phyloP scores from a whole-genome alignment of 2,329 filamentous ascomycete genomes.

The Alternaria viburni region DNA sequence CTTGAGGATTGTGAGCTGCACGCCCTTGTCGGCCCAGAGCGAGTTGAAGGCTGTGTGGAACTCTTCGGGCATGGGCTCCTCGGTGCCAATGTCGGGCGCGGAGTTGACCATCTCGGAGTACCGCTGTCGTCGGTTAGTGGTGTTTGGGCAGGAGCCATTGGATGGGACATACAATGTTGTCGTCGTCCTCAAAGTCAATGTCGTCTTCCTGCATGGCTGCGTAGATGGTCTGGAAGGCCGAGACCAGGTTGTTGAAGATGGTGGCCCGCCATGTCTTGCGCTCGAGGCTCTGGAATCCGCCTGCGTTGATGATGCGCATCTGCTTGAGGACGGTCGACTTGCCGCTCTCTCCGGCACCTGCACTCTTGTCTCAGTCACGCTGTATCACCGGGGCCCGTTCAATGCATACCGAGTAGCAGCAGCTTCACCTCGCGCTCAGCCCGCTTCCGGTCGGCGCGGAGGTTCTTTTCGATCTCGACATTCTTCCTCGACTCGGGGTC shows the following conservation, averaged over 20 bases:
- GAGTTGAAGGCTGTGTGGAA: conserved; percentile 82
- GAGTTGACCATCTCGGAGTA: conserved; percentile 78
- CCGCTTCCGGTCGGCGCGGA: conserved; percentile 87
- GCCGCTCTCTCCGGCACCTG: conserved; percentile 92
- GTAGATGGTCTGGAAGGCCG: conserved; percentile 87
- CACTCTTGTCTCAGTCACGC: conserved; percentile 32
- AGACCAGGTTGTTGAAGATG: conserved; percentile 92
- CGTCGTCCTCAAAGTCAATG: conserved; percentile 77
- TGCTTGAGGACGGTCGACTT: conserved; percentile 98
- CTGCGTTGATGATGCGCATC: conserved; percentile 96
- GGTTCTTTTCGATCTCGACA: conserved; percentile 81
- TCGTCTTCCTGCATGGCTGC: conserved; percentile 88
- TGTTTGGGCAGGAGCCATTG: not conserved
- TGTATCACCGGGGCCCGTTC: not conserved
- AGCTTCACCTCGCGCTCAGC: conserved; percentile 91
- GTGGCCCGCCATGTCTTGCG: conserved; percentile 93
- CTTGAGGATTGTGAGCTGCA: conserved; percentile 86
- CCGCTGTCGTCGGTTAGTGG: conserved; percentile 60
- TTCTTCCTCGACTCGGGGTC: conserved; percentile 57
- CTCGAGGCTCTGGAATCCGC: conserved; percentile 88
- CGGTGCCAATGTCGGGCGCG: conserved; percentile 81
- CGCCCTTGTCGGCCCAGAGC: conserved; percentile 83
- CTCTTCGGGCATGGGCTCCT: conserved; percentile 79
- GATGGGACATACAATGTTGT: conserved; percentile 71
- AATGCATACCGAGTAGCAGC: conserved; percentile 78